A percentile compares a stretch with the other conserved stretches of the same genome.
phyloP scores from a whole-genome alignment of 345 rosid genomes.

The Erodium maritimum region DNA sequence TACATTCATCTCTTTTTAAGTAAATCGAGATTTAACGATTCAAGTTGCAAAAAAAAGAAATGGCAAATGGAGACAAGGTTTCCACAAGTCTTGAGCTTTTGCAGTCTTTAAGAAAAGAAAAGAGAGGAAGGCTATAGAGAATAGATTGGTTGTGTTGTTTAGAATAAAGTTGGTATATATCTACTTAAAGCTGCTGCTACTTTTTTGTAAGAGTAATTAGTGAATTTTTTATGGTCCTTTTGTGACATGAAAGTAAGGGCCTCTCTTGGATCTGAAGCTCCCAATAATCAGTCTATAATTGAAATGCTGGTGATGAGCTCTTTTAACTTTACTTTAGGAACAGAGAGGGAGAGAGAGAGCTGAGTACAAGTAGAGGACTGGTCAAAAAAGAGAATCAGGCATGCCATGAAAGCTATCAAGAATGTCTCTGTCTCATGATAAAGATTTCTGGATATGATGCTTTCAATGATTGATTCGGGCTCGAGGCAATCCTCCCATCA shows the following conservation, averaged over 20 bases:
- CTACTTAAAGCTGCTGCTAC: conserved; percentile 23
- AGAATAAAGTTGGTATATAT: conserved; percentile 12
- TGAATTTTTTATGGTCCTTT: conserved; percentile 2
- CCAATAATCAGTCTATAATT: conserved; percentile 40
- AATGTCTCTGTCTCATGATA: too few relatives aligned
- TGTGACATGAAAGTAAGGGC: conserved; percentile 47
- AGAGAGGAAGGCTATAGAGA: background rate
- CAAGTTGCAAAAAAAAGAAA: conserved; percentile 7
- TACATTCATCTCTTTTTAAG: too few relatives aligned
- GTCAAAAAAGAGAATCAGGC: background rate
- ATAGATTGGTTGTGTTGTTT: background rate
- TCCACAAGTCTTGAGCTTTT: conserved; percentile 30
- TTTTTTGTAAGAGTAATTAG: conserved; percentile 1
- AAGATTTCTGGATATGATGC: too few relatives aligned
- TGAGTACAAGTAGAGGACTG: too few relatives aligned
- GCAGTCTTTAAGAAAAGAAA: conserved; percentile 29
- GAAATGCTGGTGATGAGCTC: too few relatives aligned
- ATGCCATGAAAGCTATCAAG: too few relatives aligned
- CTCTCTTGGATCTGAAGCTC: conserved; percentile 12
- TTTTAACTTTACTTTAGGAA: too few relatives aligned
- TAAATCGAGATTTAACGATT: too few relatives aligned
- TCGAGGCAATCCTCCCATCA: too few relatives aligned
- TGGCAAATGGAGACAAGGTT: conserved; percentile 46
- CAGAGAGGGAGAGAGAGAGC: too few relatives aligned
- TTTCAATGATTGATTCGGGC: too few relatives aligned